Percentiles rank a stretch among this genome's conserved stretches.
Conservation (phyloP, 495 filamentous ascomycete genomes). For the Neurospora hispaniola region DNA sequence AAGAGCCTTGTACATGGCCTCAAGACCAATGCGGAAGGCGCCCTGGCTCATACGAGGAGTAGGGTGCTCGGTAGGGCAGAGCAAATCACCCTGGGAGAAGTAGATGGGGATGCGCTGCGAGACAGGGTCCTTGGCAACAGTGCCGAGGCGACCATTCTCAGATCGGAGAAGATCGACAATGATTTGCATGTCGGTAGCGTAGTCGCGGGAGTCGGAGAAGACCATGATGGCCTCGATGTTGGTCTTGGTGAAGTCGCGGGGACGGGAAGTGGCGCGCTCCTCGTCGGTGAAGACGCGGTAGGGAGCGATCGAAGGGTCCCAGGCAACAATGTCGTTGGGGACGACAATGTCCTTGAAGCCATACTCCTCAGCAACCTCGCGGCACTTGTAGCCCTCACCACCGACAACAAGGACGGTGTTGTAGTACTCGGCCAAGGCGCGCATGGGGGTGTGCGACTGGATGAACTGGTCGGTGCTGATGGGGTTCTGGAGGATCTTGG, state of each 20-base stretch:
- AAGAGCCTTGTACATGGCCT: slow-evolving; percentile 68
- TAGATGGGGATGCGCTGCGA: slow-evolving; percentile 62
- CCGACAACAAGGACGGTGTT: slow-evolving; percentile 54
- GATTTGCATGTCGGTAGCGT: slow-evolving; percentile 74
- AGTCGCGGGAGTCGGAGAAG: slow-evolving; percentile 76
- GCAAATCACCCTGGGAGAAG: slow-evolving; percentile 63
- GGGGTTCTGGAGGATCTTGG: slow-evolving; percentile 45
- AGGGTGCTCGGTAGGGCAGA: slow-evolving; percentile 70
- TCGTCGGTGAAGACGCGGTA: slow-evolving; percentile 52
- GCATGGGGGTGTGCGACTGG: slow-evolving; percentile 58
- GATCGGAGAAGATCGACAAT: slow-evolving; percentile 74
- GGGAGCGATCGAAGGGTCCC: slow-evolving; percentile 50
- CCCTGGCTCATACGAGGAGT: slow-evolving; percentile 64
- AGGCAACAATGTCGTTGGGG: slow-evolving; percentile 57
- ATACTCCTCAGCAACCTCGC: slow-evolving; percentile 54
- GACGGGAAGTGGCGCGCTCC: slow-evolving; percentile 45
- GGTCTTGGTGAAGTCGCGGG: slow-evolving; percentile 51
- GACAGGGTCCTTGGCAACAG: slow-evolving; percentile 53
- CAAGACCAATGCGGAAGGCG: slow-evolving; percentile 64
- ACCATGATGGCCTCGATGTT: slow-evolving; percentile 78
- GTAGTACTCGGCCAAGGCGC: slow-evolving; percentile 56
- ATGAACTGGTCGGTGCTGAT: slow-evolving; percentile 57
- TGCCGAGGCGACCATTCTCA: slow-evolving; percentile 58
- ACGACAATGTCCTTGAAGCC: slow-evolving; percentile 57
- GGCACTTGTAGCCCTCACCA: slow-evolving; percentile 54